Conservation (phyloP, 495 filamentous ascomycete species). For the Penicillium cosmopolitanum region DNA sequence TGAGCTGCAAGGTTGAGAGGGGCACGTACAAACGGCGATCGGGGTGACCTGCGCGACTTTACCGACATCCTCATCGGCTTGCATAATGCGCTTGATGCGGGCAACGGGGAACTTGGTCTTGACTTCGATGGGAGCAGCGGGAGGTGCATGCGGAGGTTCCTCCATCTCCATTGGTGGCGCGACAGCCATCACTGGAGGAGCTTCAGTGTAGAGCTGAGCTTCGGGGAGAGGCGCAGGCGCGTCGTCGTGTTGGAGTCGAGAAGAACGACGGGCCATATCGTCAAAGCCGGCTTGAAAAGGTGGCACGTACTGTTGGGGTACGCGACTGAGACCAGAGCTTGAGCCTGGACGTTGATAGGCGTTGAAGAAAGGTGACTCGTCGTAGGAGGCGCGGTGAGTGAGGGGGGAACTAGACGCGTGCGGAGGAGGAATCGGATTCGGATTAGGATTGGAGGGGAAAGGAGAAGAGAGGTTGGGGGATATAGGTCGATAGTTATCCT, state of each 20-base stretch:
- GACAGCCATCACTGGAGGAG: constrained; percentile 21
- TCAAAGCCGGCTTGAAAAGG: constrained; percentile 32
- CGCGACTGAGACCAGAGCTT: constrained; percentile 16
- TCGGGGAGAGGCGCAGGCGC: constrained; percentile 33
- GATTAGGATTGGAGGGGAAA: constrained; percentile 28
- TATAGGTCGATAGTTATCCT: constrained; percentile 35
- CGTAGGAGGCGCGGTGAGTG: constrained; percentile 49
- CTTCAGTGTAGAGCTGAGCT: constrained; percentile 20
- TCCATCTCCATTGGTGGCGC: constrained; percentile 35
- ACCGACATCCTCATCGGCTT: constrained; percentile 97
- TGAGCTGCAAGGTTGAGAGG: background rate
- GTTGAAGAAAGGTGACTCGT: constrained; percentile 44
- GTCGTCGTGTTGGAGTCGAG: constrained; percentile 43
- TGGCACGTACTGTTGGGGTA: constrained; percentile 44
- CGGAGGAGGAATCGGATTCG: constrained; percentile 27
- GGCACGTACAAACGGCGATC: constrained; percentile 78
- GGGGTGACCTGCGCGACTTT: constrained; percentile 98
- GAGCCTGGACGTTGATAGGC: constrained; percentile 36
- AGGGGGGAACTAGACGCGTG: constrained; percentile 35
- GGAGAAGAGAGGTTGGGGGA: constrained; percentile 34
- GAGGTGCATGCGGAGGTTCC: constrained; percentile 26
- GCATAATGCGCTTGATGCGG: constrained; percentile 99
- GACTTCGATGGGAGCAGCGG: constrained; percentile 64
- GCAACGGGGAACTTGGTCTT: constrained; percentile 97
- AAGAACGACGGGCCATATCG: constrained; percentile 52